Evolutionary conservation across 1,139 yeast species (phyloP), one percentile per base, ranked within the genome.

Genomic region (Yamadazyma siamensis): DNA sequence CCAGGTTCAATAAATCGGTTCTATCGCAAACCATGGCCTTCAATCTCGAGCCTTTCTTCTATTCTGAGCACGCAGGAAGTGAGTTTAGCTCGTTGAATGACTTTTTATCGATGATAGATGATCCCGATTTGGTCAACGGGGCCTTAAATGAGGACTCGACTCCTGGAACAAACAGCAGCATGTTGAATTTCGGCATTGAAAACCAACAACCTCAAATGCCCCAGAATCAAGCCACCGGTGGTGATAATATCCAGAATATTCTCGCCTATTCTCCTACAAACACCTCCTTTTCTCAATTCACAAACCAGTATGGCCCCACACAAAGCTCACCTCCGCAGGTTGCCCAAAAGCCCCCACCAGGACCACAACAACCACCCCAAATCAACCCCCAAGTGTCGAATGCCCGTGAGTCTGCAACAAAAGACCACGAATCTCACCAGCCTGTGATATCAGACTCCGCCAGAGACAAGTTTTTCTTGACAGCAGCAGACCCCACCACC

Each of bases 401-500:
- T 15, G 9, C 21, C 4, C 24, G 24, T 8, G 10, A n/a, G 5
- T 27, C 21, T 5, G 11, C 25, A 23, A 27, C 14, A 20, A 25
- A 25, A 20, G 8, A 26, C 9, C 23, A 27, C 10, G 40, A 27
- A 8, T 23, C 35, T 7, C 61, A 60, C 36, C 67, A 60, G 29
- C 80, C 81, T 0, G 67, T 71, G 21, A 69, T 79, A 7, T 77
- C 85, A 0, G 91, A 81, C 43, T 80, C 94, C 2, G 95, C 96
- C 1, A 71, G 89, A 43, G 97, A 89, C 53, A 88, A 88, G 58
- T 91, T 91, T 59, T 89, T 91, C 61, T 63, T 91, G 33, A 89
- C 97, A 0, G 97, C 98, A 0, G 97, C 97, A 0, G 97, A 91
- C 52, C 98, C 98, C 1, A 84, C 95, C 0, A 87, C 94, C 0